These are phyloP conservation scores for Spiraea crenata DNA, from an alignment of 331 rosid species.

Conservation along the genomic window DNA sequence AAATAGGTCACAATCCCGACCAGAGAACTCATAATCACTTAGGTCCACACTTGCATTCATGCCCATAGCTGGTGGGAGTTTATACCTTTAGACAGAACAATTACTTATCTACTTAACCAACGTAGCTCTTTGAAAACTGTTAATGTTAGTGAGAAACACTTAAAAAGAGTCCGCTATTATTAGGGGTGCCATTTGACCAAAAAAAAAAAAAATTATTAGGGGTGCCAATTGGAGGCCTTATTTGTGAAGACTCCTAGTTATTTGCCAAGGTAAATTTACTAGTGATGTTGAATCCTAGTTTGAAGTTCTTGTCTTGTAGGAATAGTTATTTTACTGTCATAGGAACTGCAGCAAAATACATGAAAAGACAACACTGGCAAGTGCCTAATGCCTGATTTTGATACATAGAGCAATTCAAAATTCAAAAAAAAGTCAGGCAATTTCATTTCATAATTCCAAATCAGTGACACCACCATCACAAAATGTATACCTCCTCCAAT, in stretches of 20 bases:
- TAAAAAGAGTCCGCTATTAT: no score
- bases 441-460: not conserved
- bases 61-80: not conserved
- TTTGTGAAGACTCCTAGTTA: no score
- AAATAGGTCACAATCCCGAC: not conserved
- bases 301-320: not conserved
- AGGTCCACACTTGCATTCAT: constrained; percentile 10
- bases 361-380: not conserved
- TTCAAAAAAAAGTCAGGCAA: not conserved
- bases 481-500: not conserved
- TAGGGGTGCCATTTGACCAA: no score
- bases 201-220: no score
- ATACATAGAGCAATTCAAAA: not conserved
- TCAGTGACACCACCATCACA: constrained; percentile 1
- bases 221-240: no score
- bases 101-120: no score
- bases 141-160: no score
- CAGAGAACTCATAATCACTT: not conserved
- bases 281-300: no score
- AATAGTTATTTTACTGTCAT: not conserved
- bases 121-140: no score
- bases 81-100: no score
- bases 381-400: no score
- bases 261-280: no score
- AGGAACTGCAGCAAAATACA: not conserved